phyloP scores from a whole-genome alignment of 345 rosid genomes.

The Eucalyptus polyanthemos region DNA sequence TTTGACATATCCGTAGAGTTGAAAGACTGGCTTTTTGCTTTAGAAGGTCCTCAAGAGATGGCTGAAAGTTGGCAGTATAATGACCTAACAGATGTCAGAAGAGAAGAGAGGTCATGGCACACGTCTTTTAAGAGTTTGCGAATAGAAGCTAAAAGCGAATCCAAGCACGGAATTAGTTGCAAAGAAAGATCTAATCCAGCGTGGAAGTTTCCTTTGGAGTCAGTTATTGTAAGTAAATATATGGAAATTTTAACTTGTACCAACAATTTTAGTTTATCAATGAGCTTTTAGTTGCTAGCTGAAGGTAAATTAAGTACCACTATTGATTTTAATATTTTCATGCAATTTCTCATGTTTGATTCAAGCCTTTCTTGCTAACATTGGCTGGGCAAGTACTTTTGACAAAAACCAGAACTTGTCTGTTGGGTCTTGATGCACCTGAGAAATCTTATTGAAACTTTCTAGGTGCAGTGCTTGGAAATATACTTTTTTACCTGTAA shows the following conservation, averaged over 20 bases:
- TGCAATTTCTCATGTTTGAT: background rate
- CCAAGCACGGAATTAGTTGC: slow-evolving; percentile 18
- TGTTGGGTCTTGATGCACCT: background rate
- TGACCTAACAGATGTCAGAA: slow-evolving; percentile 23
- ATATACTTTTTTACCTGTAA: background rate
- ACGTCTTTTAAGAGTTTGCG: slow-evolving; percentile 52
- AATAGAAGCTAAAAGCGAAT: slow-evolving; percentile 30
- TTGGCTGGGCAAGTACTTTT: background rate
- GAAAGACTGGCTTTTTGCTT: slow-evolving; percentile 94
- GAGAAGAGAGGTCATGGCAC: slow-evolving; percentile 95
- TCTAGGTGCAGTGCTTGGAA: background rate
- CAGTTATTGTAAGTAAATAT: slow-evolving; percentile 41
- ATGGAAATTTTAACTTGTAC: background rate
- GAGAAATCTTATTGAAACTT: background rate
- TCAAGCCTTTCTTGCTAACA: background rate
- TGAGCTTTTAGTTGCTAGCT: background rate
- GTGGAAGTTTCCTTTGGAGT: slow-evolving; percentile 57
- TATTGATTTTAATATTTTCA: background rate
- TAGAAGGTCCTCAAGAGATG: slow-evolving; percentile 74
- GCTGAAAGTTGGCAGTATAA: slow-evolving; percentile 46
- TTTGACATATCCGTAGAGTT: slow-evolving; percentile 71
- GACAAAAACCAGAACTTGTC: background rate
- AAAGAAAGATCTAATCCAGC: slow-evolving; percentile 20
- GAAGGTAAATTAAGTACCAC: background rate
- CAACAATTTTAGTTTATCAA: background rate